These are phyloP conservation scores for Cyberlindnera bimundalis DNA, from an alignment of 805 yeast genomes.

Conservation along the genomic window DNA sequence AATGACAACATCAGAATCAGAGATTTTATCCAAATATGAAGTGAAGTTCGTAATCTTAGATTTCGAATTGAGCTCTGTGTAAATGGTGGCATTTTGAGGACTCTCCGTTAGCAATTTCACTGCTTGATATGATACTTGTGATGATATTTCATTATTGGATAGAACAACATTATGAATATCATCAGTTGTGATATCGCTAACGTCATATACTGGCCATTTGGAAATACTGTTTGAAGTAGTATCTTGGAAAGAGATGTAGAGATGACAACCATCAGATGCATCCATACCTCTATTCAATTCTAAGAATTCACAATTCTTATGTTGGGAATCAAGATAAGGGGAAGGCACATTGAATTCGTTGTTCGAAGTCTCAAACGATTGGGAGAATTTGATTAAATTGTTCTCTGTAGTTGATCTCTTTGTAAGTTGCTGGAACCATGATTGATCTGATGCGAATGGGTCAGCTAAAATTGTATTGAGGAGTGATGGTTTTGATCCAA, in stretches of 20 bases:
- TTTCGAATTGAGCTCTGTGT: constrained; percentile 22
- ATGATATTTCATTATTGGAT: constrained; percentile 25
- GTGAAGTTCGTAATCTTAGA: constrained; percentile 25
- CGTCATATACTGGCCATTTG: constrained; percentile 23
- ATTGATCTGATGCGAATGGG: constrained; percentile 31
- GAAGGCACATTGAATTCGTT: constrained; percentile 28
- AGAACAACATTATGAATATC: constrained; percentile 13
- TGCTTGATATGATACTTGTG: constrained; percentile 23
- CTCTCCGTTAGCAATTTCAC: constrained; percentile 26
- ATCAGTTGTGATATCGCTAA: constrained; percentile 14
- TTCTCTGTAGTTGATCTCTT: constrained; percentile 5
- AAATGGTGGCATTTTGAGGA: constrained; percentile 28
- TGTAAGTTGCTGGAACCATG: constrained; percentile 27
- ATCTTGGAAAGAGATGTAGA: constrained; percentile 26
- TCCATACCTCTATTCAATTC: constrained; percentile 18
- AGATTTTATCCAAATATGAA: constrained; percentile 12
- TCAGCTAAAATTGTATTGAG: constrained; percentile 31
- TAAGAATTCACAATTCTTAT: constrained; percentile 25
- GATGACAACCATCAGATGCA: constrained; percentile 29
- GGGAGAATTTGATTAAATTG: constrained; percentile 23
- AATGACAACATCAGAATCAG: constrained; percentile 19
- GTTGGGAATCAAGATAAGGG: constrained; percentile 19
- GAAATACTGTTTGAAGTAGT: constrained; percentile 10
- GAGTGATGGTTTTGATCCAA: constrained; percentile 24
- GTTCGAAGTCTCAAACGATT: constrained; percentile 19